These are phyloP conservation scores for Hypoxylon lienhwacheense DNA, from an alignment of 495 filamentous ascomycete species.

Conservation along the genomic window DNA sequence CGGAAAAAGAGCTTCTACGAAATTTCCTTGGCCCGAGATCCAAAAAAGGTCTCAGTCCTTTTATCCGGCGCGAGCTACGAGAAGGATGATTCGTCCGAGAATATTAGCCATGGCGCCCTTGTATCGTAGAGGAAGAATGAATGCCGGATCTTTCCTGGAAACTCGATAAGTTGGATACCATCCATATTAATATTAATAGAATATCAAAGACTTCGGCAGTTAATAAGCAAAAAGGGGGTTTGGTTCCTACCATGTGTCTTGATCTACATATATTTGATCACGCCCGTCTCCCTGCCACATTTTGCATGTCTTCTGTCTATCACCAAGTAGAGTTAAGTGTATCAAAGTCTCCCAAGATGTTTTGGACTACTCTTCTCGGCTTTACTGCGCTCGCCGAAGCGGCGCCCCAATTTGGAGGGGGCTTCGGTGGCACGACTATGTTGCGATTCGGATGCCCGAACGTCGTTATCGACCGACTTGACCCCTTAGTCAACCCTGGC, in stretches of 20 bases:
- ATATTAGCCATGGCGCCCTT: conserved; percentile 26
- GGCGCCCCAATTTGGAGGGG: conserved; percentile 42
- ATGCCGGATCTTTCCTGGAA: conserved; percentile 21
- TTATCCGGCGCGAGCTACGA: conserved; percentile 29
- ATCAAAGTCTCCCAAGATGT: conserved; percentile 37
- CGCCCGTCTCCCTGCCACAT: conserved; percentile 8
- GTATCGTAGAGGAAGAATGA: conserved; percentile 9
- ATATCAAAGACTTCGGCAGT: conserved; percentile 23
- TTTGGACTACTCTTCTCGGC: conserved; percentile 43
- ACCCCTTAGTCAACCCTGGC: conserved; percentile 49
- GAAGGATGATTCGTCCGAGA: conserved; percentile 24
- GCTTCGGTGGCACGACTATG: conserved; percentile 44
- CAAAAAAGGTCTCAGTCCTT: conserved; percentile 5
- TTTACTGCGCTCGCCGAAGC: conserved; percentile 44
- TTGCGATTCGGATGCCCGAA: conserved; percentile 52
- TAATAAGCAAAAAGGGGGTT: conserved; percentile 18
- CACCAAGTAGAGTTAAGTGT: conserved; percentile 6
- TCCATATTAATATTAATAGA: conserved; percentile 33
- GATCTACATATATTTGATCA: conserved; percentile 25
- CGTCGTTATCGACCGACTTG: conserved; percentile 49
- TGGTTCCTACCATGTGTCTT: neutral
- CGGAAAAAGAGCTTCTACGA: conserved; percentile 12
- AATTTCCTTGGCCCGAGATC: conserved; percentile 4
- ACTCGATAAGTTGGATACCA: conserved; percentile 29
- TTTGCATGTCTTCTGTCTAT: neutral